phyloP scores from a whole-genome alignment of 2,329 filamentous ascomycete species.

The Fusarium cicatricum region DNA sequence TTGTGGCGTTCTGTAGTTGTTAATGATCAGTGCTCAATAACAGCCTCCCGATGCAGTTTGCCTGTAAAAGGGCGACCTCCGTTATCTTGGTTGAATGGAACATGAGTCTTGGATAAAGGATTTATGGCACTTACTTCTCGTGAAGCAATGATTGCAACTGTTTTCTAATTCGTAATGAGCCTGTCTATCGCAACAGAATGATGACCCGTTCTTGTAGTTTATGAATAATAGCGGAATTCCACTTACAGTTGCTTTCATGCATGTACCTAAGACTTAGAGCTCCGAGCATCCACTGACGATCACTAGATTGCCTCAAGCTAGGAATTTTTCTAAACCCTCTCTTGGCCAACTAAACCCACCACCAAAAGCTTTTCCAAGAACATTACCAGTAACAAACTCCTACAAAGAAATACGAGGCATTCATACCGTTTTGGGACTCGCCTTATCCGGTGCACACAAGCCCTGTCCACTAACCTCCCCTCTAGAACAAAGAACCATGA shows the following conservation, averaged over 20 bases:
- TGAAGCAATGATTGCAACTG: background rate
- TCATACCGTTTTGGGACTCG: background rate
- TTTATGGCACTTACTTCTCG: background rate
- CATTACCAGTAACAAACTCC: constrained; percentile 1
- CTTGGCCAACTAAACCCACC: constrained; percentile 16
- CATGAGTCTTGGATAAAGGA: background rate
- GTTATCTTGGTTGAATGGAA: background rate
- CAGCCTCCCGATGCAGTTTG: background rate
- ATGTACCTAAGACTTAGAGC: constrained; percentile 1
- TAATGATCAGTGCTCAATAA: constrained; percentile 16
- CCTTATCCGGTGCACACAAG: constrained; percentile 1
- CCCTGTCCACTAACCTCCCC: constrained; percentile 3
- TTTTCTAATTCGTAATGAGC: too few relatives aligned
- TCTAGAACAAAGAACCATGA: constrained; percentile 46
- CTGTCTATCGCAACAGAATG: too few relatives aligned
- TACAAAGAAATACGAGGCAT: constrained; percentile 2
- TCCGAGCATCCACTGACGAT: constrained; percentile 20
- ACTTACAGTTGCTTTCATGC: background rate
- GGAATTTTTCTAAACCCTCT: constrained; percentile 33
- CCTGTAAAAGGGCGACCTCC: background rate
- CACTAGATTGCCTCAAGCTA: constrained; percentile 23
- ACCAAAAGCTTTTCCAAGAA: constrained; percentile 21
- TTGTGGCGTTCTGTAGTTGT: constrained; percentile 3
- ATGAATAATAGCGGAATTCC: background rate
- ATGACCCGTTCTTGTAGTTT: too few relatives aligned